phyloP scores from a whole-genome alignment of 2,329 filamentous ascomycete species.

The Drechslerella stenobrocha region DNA sequence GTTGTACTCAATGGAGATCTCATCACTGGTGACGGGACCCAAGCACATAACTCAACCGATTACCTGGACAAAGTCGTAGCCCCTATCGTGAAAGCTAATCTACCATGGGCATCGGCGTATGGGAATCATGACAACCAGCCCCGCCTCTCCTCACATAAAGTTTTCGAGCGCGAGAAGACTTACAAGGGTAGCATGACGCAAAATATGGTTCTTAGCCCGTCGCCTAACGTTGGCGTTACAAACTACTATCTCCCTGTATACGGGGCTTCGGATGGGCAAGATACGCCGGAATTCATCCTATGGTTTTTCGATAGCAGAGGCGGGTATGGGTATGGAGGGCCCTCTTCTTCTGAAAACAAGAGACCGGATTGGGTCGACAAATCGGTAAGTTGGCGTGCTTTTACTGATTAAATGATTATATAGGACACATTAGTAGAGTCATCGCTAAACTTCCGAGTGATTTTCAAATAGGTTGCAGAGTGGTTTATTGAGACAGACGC shows the following conservation, averaged over 20 bases:
- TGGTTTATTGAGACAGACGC: constrained; percentile 58
- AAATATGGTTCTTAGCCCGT: constrained; percentile 56
- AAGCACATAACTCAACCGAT: constrained; percentile 61
- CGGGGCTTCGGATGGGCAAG: constrained; percentile 55
- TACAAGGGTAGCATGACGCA: constrained; percentile 56
- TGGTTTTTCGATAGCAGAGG: constrained; percentile 75
- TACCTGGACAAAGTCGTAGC: constrained; percentile 66
- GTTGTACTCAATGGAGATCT: constrained; percentile 73
- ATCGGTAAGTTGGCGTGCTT: constrained; percentile 53
- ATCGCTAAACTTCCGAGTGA: not conserved
- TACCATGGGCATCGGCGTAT: constrained; percentile 70
- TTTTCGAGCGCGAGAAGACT: constrained; percentile 57
- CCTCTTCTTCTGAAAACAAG: constrained; percentile 51
- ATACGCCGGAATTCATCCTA: constrained; percentile 60
- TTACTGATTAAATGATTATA: too few relatives aligned
- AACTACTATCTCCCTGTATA: constrained; percentile 64
- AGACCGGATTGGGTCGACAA: constrained; percentile 59
- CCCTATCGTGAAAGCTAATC: constrained; percentile 62
- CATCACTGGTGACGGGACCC: constrained; percentile 69
- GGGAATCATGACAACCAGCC: constrained; percentile 70
- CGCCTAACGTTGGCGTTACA: constrained; percentile 57
- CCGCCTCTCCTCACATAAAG: constrained; percentile 61
- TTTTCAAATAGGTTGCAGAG: constrained; percentile 51
- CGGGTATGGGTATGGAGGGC: constrained; percentile 60
- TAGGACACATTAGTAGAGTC: too few relatives aligned